Evolutionary conservation across 139 green algal genomes (phyloP).

Genomic region (Chlamydomonas sp.): DNA sequence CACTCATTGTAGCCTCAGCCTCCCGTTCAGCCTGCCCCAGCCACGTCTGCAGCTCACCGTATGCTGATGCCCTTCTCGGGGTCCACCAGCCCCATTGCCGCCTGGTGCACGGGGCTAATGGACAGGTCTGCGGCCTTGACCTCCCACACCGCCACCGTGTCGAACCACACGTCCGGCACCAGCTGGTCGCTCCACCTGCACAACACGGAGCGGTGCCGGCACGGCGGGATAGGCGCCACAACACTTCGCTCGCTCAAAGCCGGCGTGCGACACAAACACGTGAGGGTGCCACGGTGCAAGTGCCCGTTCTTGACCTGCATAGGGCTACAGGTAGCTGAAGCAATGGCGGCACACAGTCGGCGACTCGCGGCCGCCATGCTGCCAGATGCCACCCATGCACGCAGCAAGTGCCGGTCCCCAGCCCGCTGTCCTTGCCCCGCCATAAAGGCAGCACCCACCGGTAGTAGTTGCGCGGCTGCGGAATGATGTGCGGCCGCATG

Average conservation of each 20-base stretch:
- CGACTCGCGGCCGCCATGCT: neutral
- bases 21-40: neutral
- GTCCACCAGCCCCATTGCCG: constrained; percentile 86
- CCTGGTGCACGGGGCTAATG: constrained; percentile 92
- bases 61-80: constrained; percentile 89
- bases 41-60: constrained; percentile 45
- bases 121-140: constrained; percentile 97
- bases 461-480: constrained; percentile 78
- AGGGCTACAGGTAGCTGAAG: too few species aligned
- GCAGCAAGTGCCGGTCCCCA: neutral
- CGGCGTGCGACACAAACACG: too few species aligned
- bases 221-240: too few species aligned
- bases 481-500: constrained; percentile 77
- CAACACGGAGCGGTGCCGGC: neutral
- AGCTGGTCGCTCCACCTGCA: constrained; percentile 72
- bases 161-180: constrained; percentile 95
- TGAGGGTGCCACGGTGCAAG: too few species aligned
- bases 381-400: neutral
- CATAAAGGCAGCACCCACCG: constrained; percentile 46
- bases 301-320: too few species aligned
- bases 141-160: constrained; percentile 91
- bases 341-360: neutral
- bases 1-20: neutral
- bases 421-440: neutral
- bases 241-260: too few species aligned